A percentile compares a stretch with the other conserved stretches of the same genome.
Conservation (phyloP, 805 yeast species). For the Saturnispora sekii region DNA sequence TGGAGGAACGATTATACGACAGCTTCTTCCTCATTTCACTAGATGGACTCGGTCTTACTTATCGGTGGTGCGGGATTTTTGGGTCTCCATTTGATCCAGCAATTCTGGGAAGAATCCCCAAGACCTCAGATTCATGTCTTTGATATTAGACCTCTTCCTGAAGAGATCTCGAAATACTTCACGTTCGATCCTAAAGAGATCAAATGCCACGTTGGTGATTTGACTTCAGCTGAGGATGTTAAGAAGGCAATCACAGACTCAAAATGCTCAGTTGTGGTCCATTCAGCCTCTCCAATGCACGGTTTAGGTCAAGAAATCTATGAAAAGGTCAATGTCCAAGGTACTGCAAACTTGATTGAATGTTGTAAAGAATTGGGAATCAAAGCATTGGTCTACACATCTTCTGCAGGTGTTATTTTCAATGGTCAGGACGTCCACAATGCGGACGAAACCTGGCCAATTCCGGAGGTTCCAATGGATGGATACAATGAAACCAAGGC, state of each 20-base stretch:
- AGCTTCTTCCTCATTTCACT: background rate
- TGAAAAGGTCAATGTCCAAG: conserved; percentile 82
- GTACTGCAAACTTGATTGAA: conserved; percentile 66
- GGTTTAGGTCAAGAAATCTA: conserved; percentile 77
- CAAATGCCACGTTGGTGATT: conserved; percentile 67
- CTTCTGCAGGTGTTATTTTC: conserved; percentile 95
- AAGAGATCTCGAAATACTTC: conserved; percentile 56
- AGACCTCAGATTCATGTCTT: conserved; percentile 74
- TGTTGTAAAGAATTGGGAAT: conserved; percentile 44
- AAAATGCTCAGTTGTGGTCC: conserved; percentile 71
- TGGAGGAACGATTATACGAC: background rate
- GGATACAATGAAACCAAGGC: conserved; percentile 95
- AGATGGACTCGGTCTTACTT: conserved; percentile 53
- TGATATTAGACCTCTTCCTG: conserved; percentile 85
- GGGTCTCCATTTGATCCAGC: conserved; percentile 85
- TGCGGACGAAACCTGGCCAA: conserved; percentile 92
- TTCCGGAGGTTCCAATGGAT: conserved; percentile 88
- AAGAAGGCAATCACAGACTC: conserved; percentile 47
- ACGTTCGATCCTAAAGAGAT: conserved; percentile 57
- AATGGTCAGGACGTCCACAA: conserved; percentile 89
- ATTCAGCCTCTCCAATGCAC: conserved; percentile 95
- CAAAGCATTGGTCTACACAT: conserved; percentile 80
- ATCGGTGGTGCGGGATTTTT: conserved; percentile 96
- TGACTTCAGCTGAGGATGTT: conserved; percentile 68
- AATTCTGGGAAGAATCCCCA: conserved; percentile 58